These are phyloP conservation scores for Xylaria sp. DNA, from an alignment of 2,329 filamentous ascomycete species.

Conservation along the genomic window DNA sequence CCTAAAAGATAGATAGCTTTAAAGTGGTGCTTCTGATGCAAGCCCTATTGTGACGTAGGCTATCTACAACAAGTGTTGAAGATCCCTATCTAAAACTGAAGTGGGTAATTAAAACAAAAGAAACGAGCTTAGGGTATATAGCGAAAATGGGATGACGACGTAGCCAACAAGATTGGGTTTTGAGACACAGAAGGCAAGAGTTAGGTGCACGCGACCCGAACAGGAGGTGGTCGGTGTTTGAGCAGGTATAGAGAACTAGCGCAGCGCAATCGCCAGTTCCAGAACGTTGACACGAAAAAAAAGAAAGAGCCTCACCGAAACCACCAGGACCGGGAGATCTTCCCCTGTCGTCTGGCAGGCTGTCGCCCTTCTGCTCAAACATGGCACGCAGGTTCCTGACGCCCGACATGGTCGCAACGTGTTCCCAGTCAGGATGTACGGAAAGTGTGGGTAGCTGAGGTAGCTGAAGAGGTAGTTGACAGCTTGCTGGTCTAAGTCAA, in stretches of 20 bases:
- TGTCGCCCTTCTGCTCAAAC: constrained; percentile 78
- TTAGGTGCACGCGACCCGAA: constrained; percentile 6
- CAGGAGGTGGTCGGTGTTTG: constrained; percentile 13
- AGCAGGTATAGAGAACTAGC: constrained; percentile 18
- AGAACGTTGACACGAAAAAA: constrained; percentile 13
- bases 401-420: constrained; percentile 66
- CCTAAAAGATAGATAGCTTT: constrained; percentile 27
- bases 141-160: not conserved
- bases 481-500: constrained; percentile 10
- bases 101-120: constrained; percentile 15
- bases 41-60: constrained; percentile 40
- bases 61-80: constrained; percentile 25
- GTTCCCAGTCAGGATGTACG: constrained; percentile 30
- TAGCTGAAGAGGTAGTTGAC: not conserved
- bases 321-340: constrained; percentile 67
- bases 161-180: not conserved
- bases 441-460: constrained; percentile 30
- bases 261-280: constrained; percentile 9
- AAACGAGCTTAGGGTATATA: not conserved
- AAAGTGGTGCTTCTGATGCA: constrained; percentile 35
- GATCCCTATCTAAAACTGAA: constrained; percentile 14
- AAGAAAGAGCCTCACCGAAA: constrained; percentile 53
- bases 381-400: constrained; percentile 81
- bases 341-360: constrained; percentile 72
- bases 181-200: not conserved